Percentiles rank a stretch among this genome's conserved stretches.
Conservation (phyloP, 2,329 filamentous ascomycete species). For the Rugonectria rugulosa region DNA sequence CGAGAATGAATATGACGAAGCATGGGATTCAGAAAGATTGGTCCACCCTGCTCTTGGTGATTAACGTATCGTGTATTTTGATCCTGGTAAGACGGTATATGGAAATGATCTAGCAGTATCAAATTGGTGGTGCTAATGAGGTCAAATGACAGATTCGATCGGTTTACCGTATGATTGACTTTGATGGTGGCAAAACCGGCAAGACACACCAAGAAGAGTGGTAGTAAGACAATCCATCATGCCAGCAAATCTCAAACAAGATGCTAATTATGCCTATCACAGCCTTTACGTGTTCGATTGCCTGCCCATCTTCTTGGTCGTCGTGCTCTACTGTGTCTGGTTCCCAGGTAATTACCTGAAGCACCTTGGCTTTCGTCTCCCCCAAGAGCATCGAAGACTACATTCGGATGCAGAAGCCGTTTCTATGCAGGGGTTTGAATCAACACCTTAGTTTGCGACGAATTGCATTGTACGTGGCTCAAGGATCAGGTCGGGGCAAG, state of each 20-base stretch:
- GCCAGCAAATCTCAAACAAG: accelerated
- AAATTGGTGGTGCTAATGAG: background rate
- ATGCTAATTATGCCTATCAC: background rate
- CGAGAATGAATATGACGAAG: constrained; percentile 20
- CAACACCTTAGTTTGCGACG: background rate
- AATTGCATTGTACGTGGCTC: no score
- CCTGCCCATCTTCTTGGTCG: constrained; percentile 26
- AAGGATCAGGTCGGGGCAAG: no score
- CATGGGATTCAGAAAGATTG: constrained; percentile 24
- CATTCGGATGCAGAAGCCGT: background rate
- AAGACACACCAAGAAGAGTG: constrained; percentile 30
- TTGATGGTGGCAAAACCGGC: constrained; percentile 25
- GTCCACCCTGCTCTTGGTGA: constrained; percentile 20
- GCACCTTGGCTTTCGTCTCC: constrained; percentile 27
- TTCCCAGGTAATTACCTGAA: constrained; percentile 28
- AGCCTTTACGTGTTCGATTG: constrained; percentile 31
- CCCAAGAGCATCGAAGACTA: constrained; percentile 7
- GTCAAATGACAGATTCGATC: constrained; percentile 24
- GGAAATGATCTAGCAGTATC: accelerated
- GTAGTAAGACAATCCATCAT: constrained; percentile 23
- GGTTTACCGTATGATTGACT: constrained; percentile 32
- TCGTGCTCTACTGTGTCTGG: constrained; percentile 29
- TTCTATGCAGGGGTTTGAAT: background rate
- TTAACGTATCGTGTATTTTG: constrained; percentile 29
- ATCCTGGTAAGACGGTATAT: constrained; percentile 32